A percentile compares a stretch with the other conserved stretches of the same genome.
phyloP scores from a whole-genome alignment of 73 alveolate species.

The Tetrahymena malaccensis region DNA sequence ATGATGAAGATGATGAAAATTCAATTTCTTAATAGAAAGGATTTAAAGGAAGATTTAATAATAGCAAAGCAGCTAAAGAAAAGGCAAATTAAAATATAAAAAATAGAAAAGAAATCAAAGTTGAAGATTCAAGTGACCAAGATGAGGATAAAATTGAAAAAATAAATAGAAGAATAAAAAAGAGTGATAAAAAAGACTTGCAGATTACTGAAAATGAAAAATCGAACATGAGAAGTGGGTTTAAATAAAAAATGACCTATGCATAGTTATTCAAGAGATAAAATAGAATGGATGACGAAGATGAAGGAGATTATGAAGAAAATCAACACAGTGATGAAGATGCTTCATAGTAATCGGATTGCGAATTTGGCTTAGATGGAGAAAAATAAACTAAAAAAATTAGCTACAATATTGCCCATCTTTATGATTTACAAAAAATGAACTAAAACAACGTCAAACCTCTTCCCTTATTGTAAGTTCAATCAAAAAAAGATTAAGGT shows the following conservation, averaged over 20 bases:
- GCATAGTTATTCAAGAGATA: not conserved
- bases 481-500: not conserved
- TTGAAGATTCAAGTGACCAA: not conserved
- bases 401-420: not conserved
- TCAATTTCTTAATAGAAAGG: not conserved
- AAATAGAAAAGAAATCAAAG: not conserved
- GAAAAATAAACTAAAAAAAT: not conserved
- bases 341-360: not conserved
- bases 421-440: not conserved
- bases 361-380: not conserved
- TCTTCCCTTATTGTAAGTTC: not conserved
- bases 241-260: not conserved
- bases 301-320: not conserved
- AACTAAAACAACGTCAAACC: not conserved
- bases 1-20: not conserved
- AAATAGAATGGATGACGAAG: not conserved
- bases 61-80: not conserved
- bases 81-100: not conserved
- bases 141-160: not conserved
- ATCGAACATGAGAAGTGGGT: not conserved
- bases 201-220: not conserved
- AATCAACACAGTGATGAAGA: not conserved
- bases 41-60: not conserved
- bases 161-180: not conserved
- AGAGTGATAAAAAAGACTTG: not conserved